Percentiles rank a stretch among this genome's conserved stretches.
Evolutionary conservation across 1,284 basidiomycete genomes (phyloP).

Genomic region (Malassezia globosa): DNA sequence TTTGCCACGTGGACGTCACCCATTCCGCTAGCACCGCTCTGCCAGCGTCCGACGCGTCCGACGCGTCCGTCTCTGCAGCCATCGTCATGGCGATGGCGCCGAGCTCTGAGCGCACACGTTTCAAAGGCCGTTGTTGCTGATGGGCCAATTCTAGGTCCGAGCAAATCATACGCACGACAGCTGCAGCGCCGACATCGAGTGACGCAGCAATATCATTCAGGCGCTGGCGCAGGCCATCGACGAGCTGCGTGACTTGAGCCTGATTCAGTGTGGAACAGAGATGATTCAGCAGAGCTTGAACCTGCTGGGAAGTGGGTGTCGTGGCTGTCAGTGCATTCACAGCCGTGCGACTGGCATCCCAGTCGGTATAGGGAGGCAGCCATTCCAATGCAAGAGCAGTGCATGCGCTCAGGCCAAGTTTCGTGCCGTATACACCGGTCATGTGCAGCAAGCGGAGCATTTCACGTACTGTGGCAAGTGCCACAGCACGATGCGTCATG

Average conservation of each 20-base stretch:
- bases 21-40: not conserved
- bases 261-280: constrained; percentile 2
- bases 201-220: not conserved
- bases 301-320: constrained; percentile 5
- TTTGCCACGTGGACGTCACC: not conserved
- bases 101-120: not conserved
- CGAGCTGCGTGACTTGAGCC: not conserved
- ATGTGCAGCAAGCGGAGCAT: not conserved
- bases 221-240: not conserved
- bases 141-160: not conserved
- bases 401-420: not conserved
- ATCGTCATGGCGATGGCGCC: not conserved
- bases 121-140: not conserved
- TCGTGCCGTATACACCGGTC: constrained; percentile 3
- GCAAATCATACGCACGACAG: not conserved
- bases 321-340: constrained; percentile 3
- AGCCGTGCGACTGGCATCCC: not conserved
- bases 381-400: constrained; percentile 5
- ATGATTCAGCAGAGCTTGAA: constrained; percentile 1
- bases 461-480: not conserved
- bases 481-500: not conserved
- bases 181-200: not conserved
- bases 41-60: not conserved
- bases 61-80: not conserved
- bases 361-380: constrained; percentile 12